Base-by-base conservation (phyloP, 169 alveolate species). In the Eimeria maxima region DNA sequence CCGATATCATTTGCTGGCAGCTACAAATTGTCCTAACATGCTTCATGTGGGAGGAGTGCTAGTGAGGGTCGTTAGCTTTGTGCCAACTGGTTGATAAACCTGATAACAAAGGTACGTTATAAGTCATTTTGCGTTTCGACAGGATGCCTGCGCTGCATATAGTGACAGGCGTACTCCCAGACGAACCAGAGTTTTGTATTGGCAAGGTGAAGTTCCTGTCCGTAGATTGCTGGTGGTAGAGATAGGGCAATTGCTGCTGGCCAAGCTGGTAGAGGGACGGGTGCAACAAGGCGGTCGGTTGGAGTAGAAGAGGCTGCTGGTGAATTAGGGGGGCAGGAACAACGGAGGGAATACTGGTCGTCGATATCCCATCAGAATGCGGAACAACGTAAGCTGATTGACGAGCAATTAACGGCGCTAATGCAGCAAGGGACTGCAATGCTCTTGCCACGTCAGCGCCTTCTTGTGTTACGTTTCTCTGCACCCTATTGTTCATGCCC, bases 291-390 rank as follows among this genome's bases (percentile, higher is more conserved):
- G 81, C 93, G 22, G 93, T 60, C 29, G 93, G 93, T 42, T 86
- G 93, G 38, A 86, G 76, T 33, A 86, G 53, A 50, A 86, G 81
- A 38, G 93, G 93, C 80, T 86, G 93, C 63, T 86, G 93, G 69
- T 63, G 44, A 6, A 86, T 38, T 47, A 86, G 16, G 16, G 93
- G 80, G 50, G 80, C 93, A 33, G 93, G 63, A 63, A 86, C 93
- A 29, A 86, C 63, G 22, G 93, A 63, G 42, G 93, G 81, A 24
- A 86, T 18, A 73, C 44, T 57, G 44, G 67, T 29, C 2, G 93
- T 38, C 71, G 93, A 42, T 18, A 86, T 57, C 6, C 50, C 55
- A 27, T 73, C 93, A 86, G 55, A n/a, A 33, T 27, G 60, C 60
- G 80, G 57, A 0, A 81, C 65, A 38, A 29, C 7, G 50, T 38